Percentiles rank a stretch among this genome's conserved stretches.
These are phyloP conservation scores for Ogataea paradorogensis DNA, from an alignment of 805 yeast genomes.

Conservation along the genomic window DNA sequence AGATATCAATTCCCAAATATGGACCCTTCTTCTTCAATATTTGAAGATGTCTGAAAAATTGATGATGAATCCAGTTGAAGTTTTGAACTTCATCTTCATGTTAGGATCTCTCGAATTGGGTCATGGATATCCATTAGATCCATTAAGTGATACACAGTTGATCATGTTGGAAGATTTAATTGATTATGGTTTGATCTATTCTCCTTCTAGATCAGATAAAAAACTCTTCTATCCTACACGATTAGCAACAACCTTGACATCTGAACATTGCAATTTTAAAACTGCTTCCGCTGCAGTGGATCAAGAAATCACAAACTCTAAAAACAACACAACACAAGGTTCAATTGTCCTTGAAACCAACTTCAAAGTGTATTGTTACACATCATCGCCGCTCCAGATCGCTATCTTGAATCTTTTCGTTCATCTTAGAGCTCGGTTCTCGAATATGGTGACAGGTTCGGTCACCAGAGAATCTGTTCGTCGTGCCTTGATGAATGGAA, in stretches of 20 bases:
- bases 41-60: constrained; percentile 78
- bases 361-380: constrained; percentile 88
- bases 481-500: constrained; percentile 79
- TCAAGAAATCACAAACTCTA: constrained; percentile 48
- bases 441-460: constrained; percentile 91
- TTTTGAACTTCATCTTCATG: constrained; percentile 88
- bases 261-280: constrained; percentile 70
- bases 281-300: constrained; percentile 76
- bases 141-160: constrained; percentile 74
- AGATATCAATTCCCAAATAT: constrained; percentile 89
- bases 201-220: constrained; percentile 20
- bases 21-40: constrained; percentile 89
- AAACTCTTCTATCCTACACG: constrained; percentile 78
- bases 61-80: constrained; percentile 95
- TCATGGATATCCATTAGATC: constrained; percentile 69
- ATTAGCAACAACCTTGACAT: constrained; percentile 83
- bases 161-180: constrained; percentile 85
- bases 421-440: constrained; percentile 77
- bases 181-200: constrained; percentile 86
- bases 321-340: constrained; percentile 41
- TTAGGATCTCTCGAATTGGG: constrained; percentile 91
- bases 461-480: constrained; percentile 90
- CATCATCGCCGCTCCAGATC: constrained; percentile 91
- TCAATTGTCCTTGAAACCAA: constrained; percentile 89
- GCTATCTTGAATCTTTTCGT: constrained; percentile 89